Evolutionary conservation across 345 rosid species (phyloP), one percentile per base, ranked within the genome.

Genomic region (Arabis alpina): DNA sequence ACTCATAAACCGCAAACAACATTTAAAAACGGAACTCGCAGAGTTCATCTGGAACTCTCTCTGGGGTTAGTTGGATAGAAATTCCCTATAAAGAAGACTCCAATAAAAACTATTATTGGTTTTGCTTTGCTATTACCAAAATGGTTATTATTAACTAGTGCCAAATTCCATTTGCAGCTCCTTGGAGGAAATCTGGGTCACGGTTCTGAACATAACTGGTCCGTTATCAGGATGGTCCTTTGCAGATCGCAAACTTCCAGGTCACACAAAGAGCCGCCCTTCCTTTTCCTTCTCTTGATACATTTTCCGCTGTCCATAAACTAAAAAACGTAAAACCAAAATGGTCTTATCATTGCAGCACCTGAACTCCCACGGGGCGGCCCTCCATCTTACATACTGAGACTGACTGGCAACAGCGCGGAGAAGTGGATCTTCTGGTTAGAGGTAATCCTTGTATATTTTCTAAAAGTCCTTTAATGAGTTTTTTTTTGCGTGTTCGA

Each of bases 221-320:
- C 98, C 99, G 48, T 80, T 94, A 75, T 86, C 96, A 9, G 79
- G 83, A 74, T 94, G 99, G 99, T 94, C 99, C 54, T 86, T 94
- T 27, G 96, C 99, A 15, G 92, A 89, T 69, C 78, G 83, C 15
- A 80, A 55, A 68, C 85, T 83, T 76, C 87, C 99, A 80, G 93
- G 96, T 91, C 50, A 49, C 2, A 3, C 37, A 25, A 50, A 66
- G 15, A 25, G 16, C 10, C 43, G 45, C 45, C 14, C 4, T 5
- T 37, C 32, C 1, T 53, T 13, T 49, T 10, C 41, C 2, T 19
- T 55, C 9, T 63, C 48, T 60, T 44, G 4, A 24, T 11, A 28
- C 12, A 25, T 12, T 5, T 54, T 12, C 2, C 1, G 9, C 11
- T 11, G 6, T 23, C 15, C 51, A 6, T 61, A 7, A 19, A 60